These are phyloP conservation scores for Emmonsiellopsis sp. DNA, from an alignment of 2,329 filamentous ascomycete species.

Conservation along the genomic window DNA sequence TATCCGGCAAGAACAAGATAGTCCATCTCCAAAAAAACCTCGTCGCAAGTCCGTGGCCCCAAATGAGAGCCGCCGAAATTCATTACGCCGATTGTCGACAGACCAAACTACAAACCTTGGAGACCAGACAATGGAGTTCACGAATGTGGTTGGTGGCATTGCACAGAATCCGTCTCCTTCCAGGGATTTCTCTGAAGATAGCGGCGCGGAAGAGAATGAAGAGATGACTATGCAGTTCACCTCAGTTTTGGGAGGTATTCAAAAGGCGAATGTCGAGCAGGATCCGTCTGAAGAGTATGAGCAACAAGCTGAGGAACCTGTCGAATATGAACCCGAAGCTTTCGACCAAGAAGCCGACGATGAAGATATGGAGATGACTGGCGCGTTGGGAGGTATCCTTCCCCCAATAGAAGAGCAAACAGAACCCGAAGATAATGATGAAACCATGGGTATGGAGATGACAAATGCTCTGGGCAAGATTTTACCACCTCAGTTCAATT, in stretches of 20 bases:
- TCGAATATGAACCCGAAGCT: constrained; percentile 10
- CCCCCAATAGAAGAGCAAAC: constrained; percentile 30
- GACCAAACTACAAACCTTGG: constrained; percentile 37
- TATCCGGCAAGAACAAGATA: constrained; percentile 36
- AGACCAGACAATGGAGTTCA: constrained; percentile 41
- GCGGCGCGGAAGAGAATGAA: constrained; percentile 30
- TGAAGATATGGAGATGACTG: constrained; percentile 53
- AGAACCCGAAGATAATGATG: constrained; percentile 28
- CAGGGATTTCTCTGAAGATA: constrained; percentile 20
- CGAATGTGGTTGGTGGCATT: constrained; percentile 35
- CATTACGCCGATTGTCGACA: constrained; percentile 34
- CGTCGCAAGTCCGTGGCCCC: constrained; percentile 22
- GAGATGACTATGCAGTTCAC: constrained; percentile 43
- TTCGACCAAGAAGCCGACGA: constrained; percentile 16
- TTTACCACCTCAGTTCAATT: constrained; percentile 32
- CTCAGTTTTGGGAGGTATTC: constrained; percentile 35
- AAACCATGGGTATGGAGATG: constrained; percentile 59
- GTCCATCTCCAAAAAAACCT: constrained; percentile 13
- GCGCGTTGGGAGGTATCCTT: constrained; percentile 37
- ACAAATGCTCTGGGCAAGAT: constrained; percentile 57
- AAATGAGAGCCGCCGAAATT: constrained; percentile 24
- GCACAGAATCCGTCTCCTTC: constrained; percentile 13
- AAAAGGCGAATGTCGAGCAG: constrained; percentile 10
- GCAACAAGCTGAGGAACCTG: constrained; percentile 9
- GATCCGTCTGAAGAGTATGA: constrained; percentile 8